Conservation (phyloP, 2,329 filamentous ascomycete genomes). For the Phialemoniopsis sp. region DNA sequence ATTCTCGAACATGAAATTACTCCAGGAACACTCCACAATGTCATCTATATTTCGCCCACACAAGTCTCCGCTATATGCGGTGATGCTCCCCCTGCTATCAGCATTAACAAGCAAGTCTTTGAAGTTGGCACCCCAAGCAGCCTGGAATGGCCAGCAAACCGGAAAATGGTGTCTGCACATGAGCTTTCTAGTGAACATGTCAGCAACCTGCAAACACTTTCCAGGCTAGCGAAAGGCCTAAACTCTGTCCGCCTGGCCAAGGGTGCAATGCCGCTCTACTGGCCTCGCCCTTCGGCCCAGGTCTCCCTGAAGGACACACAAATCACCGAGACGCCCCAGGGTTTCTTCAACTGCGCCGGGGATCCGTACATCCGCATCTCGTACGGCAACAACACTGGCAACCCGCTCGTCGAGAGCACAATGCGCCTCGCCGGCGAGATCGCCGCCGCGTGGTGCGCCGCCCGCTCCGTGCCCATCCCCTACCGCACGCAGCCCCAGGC, state of each 20-base stretch:
- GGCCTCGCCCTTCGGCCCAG: slow-evolving; percentile 33
- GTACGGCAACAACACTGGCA: slow-evolving; percentile 21
- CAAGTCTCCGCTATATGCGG: slow-evolving; percentile 41
- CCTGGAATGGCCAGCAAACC: slow-evolving; percentile 18
- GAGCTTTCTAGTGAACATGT: slow-evolving; percentile 37
- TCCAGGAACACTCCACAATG: slow-evolving; percentile 45
- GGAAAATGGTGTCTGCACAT: slow-evolving; percentile 35
- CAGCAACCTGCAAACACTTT: slow-evolving; percentile 41
- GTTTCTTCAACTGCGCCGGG: slow-evolving; percentile 28
- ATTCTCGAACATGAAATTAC: slow-evolving; percentile 51
- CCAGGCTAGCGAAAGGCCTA: slow-evolving; percentile 41
- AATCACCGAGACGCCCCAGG: slow-evolving; percentile 9
- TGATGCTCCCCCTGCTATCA: slow-evolving; percentile 20
- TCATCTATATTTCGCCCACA: slow-evolving; percentile 53
- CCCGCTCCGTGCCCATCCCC: slow-evolving; percentile 53
- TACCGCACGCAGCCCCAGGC: slow-evolving; percentile 48
- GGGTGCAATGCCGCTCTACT: slow-evolving; percentile 46
- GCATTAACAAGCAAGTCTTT: slow-evolving; percentile 17
- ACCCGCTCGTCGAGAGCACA: slow-evolving; percentile 36
- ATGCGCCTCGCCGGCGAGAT: slow-evolving; percentile 63
- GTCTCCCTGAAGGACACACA: slow-evolving; percentile 35
- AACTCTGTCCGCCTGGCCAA: slow-evolving; percentile 35
- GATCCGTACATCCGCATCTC: slow-evolving; percentile 47
- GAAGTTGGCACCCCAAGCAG: slow-evolving; percentile 24
- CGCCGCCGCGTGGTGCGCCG: slow-evolving; percentile 56